A percentile compares a stretch with the other conserved stretches of the same genome.
Evolutionary conservation across 1,284 basidiomycete species (phyloP).

Genomic region (Sporisorium scitamineum): DNA sequence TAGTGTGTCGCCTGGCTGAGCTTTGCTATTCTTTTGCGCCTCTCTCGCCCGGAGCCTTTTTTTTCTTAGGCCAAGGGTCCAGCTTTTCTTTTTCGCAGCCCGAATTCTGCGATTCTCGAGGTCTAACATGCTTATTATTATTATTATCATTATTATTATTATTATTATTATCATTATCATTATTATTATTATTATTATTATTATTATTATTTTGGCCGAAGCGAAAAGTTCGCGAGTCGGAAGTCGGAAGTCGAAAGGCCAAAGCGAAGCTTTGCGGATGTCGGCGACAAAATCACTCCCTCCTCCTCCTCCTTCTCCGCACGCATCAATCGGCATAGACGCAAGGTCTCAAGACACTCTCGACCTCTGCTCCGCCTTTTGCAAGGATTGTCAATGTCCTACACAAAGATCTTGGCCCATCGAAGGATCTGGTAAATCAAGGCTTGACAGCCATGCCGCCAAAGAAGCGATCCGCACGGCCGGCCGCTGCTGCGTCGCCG

Average conservation of each 20-base stretch:
- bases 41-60: constrained; percentile 43
- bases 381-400: background rate
- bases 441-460: constrained; percentile 20
- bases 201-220: no score
- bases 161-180: no score
- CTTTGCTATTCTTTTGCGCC: background rate
- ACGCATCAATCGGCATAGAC: background rate
- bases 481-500: constrained; percentile 7
- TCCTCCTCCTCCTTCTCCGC: background rate
- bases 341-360: background rate
- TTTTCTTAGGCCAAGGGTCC: constrained; percentile 15
- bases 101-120: background rate
- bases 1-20: background rate
- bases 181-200: no score
- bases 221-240: constrained; percentile 43
- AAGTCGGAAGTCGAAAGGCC: constrained; percentile 30
- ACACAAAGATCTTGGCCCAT: background rate
- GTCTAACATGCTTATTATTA: no score
- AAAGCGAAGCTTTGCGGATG: constrained; percentile 2
- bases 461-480: constrained; percentile 26
- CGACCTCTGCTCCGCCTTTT: background rate
- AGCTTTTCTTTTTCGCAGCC: background rate
- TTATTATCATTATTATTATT: no score
- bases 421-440: background rate
- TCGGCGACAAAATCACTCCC: background rate